Evolutionary conservation across 106 monocot species (phyloP).

Genomic region (Alisma plantagoaquatica): DNA sequence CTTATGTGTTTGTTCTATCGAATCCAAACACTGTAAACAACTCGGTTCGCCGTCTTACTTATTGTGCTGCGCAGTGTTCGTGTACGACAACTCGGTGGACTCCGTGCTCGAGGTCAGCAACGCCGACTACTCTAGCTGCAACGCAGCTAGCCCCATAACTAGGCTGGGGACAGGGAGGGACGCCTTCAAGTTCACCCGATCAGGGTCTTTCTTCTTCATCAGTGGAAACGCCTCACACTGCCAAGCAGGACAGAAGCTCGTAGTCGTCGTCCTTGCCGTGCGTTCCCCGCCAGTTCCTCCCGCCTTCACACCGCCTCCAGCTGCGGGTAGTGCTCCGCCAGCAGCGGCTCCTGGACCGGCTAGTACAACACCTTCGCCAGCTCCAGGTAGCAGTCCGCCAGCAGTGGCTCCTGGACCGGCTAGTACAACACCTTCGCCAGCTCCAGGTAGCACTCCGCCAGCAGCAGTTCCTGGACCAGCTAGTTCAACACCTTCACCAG

Average conservation of each 20-base stretch:
- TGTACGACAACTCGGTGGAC: constrained; percentile 42
- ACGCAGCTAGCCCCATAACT: constrained; percentile 28
- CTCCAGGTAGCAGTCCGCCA: background rate
- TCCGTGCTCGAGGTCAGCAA: constrained; percentile 49
- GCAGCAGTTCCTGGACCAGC: background rate
- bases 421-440: background rate
- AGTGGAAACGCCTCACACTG: constrained; percentile 26
- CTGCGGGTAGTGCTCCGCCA: background rate
- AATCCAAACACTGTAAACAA: too few species aligned
- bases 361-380: background rate
- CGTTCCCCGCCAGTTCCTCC: constrained; percentile 2
- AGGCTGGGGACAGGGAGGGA: constrained; percentile 31
- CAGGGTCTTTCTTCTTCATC: constrained; percentile 72
- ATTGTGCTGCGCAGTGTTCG: constrained; percentile 45
- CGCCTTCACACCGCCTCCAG: background rate
- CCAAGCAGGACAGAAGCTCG: constrained; percentile 41
- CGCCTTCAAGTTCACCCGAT: constrained; percentile 26
- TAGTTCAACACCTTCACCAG: background rate
- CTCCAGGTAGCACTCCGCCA: background rate
- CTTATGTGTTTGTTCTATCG: background rate
- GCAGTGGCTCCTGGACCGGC: background rate
- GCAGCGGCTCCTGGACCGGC: background rate
- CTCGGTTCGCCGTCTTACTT: too few species aligned
- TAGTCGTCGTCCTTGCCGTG: constrained; percentile 28
- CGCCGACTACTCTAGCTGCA: constrained; percentile 49